Evolutionary conservation across 2,329 filamentous ascomycete species (phyloP).

Genomic region (Ophiosphaerella herpotricha): DNA sequence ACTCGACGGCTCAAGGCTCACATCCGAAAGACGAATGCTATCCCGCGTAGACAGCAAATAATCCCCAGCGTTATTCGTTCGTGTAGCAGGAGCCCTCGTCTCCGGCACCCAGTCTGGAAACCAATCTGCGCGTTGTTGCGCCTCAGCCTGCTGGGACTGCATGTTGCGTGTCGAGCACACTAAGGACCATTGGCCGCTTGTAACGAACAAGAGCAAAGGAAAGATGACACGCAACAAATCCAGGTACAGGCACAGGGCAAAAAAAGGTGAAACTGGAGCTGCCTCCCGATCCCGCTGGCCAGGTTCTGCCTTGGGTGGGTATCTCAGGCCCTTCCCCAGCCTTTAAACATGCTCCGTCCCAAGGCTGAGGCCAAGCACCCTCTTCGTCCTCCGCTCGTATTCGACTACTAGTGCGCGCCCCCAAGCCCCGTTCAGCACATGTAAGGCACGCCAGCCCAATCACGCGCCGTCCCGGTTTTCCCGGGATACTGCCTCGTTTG

Average conservation of each 20-base stretch:
- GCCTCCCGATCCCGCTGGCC: too few species aligned
- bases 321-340: too few species aligned
- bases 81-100: background rate
- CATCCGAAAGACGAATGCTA: background rate
- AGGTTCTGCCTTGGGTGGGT: too few species aligned
- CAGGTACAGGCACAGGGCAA: too few species aligned
- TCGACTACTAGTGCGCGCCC: background rate
- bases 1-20: background rate
- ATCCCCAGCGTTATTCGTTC: background rate
- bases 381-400: background rate
- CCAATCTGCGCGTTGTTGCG: background rate
- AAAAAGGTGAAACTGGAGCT: too few species aligned
- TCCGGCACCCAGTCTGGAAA: slow-evolving; percentile 1
- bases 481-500: background rate
- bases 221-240: too few species aligned
- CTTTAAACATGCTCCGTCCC: background rate
- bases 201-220: too few species aligned
- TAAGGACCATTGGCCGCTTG: too few species aligned
- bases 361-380: background rate
- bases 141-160: background rate
- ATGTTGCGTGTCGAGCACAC: background rate
- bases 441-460: background rate
- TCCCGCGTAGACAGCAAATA: background rate
- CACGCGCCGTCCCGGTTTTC: background rate
- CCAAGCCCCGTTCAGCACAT: background rate